Base-by-base conservation (phyloP, 1,139 yeast species). In the Diutina scorzettiae region DNA sequence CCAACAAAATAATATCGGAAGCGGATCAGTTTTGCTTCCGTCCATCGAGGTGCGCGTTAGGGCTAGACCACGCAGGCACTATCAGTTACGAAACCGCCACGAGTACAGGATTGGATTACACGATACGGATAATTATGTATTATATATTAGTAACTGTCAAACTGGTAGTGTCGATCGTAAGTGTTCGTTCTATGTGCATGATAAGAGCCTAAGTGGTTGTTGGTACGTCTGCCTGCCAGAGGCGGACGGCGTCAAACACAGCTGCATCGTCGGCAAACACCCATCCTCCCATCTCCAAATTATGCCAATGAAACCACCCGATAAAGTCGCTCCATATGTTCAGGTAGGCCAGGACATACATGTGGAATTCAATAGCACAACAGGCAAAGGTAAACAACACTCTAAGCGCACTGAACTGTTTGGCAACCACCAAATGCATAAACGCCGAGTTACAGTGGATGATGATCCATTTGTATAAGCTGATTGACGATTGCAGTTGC, bases 341-440 rank as follows among this genome's bases (percentile, higher is more conserved):
- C 21, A n/a, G 14, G 37, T 32, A 32, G 3, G 37, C 37, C 37
- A 32, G 37, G 21, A 32, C 37, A 19, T 32, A 32, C 37, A 32
- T 32, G 37, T 19, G 24, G 25, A 17, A 32, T 25, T 20, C 25
- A 9, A 32, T 17, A 2, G 25, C 24, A 19, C 14, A 19, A 12
- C 24, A 32, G 2, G 37, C 24, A 20, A 17, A 32, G 16, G 37
- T 19, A 18, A 11, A 19, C 14, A 32, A 19, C 25, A 32, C 37
- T 2, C 37, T 9, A 11, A 32, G 25, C 5, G 24, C 23, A 4
- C 12, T 8, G 11, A 32, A 12, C 14, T 32, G 24, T 7, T 32
- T 32, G 16, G 24, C 25, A 16, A 12, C 19, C 9, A 32, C n/a
- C 17, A 32, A 11, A 12, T 19, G 12, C 24, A 20, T 32, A 17